Evolutionary conservation across 257 asterid genomes (phyloP), one percentile per base, ranked within the genome.

Genomic region (Paulownia fortunei): DNA sequence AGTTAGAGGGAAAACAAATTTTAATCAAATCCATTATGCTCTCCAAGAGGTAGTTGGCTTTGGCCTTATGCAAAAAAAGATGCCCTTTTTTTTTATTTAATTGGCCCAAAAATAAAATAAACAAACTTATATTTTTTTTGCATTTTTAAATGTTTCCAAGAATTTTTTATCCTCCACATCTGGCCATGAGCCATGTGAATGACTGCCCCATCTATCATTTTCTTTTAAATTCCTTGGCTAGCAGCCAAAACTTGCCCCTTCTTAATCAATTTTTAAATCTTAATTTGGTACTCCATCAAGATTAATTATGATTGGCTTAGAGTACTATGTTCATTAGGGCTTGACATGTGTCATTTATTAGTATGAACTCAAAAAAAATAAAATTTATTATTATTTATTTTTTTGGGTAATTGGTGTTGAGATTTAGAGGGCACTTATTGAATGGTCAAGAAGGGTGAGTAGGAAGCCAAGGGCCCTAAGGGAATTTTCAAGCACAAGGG

Each of bases 141-240:
- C 69, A 68, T 27, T 68, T 72, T 42, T 16, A 77, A 67, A 77
- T 60, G 47, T 52, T 21, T 47, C 4, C 30, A 67, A 46, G 8
- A 27, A 11, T 81, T 74, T 32, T 75, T 83, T 72, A 80, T 82
- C 71, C 76, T 74, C 77, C 81, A 41, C 59, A 69, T 75, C 84
- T 80, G 74, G 81, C 80, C 88, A 84, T 18, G 36, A 83, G 75
- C 94, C 97, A 86, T 86, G 88, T 86, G 88, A 83, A 82, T 4
- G 49, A 42, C 76, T 73, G 74, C 30, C 84, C 83, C 79, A 75
- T 83, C 74, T 54, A 72, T 67, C 76, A 11, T 30, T 72, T 80
- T 79, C 79, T 86, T 63, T 76, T 30, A 44, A 72, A 11, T 79
- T 77, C 77, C 39, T 62, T 39, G 10, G 76, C 88, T 78, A 79